Evolutionary conservation across 106 monocot species (phyloP).

Genomic region (Dioscorea dumetorum): DNA sequence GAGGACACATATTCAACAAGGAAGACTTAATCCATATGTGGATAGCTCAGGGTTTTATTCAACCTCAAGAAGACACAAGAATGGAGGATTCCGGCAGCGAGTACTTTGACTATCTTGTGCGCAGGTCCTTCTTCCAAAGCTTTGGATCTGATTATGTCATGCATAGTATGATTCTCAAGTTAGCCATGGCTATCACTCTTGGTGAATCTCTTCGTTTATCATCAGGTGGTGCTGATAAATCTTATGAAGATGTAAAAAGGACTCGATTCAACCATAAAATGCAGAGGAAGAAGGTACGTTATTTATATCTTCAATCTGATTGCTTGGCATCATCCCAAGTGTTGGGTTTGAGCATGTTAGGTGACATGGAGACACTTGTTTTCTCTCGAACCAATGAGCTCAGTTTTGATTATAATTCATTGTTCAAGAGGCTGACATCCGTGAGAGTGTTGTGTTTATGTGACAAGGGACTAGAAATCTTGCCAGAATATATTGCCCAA

Average conservation of each 20-base stretch:
- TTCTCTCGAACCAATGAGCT: neutral
- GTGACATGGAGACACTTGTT: constrained; percentile 14
- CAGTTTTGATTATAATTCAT: neutral
- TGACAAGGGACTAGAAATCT: too few relatives aligned
- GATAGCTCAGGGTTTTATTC: neutral
- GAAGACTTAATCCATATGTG: neutral
- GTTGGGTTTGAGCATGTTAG: neutral
- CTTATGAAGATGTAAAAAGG: too few relatives aligned
- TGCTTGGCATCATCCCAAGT: too few relatives aligned
- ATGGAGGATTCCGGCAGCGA: constrained; percentile 9
- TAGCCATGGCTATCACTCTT: neutral
- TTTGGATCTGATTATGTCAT: neutral
- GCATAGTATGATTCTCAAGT: neutral
- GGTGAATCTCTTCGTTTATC: constrained; percentile 7
- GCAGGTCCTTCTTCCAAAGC: constrained; percentile 16
- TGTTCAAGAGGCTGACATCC: too few relatives aligned
- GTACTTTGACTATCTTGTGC: constrained; percentile 13
- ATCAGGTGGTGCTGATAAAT: neutral
- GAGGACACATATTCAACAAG: neutral
- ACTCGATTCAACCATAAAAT: too few relatives aligned
- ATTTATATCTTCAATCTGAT: neutral
- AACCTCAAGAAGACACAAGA: neutral
- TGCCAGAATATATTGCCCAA: too few relatives aligned
- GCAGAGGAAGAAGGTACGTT: neutral
- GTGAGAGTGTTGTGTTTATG: too few relatives aligned